Evolutionary conservation across 331 rosid species (phyloP).

Genomic region (Dryas integrifolia): DNA sequence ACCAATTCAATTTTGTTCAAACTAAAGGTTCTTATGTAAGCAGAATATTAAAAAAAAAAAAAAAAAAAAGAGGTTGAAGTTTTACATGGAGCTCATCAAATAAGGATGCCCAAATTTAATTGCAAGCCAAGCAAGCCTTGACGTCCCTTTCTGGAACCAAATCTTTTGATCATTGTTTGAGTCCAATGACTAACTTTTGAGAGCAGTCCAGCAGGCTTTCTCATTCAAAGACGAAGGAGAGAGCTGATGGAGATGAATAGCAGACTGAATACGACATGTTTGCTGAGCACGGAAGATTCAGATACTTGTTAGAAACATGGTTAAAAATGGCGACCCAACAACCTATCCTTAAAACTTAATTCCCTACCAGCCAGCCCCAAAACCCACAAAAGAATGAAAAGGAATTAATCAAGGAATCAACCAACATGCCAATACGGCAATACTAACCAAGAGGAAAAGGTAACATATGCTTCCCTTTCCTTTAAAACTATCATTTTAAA

Average conservation of each 20-base stretch:
- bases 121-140: background rate
- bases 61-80: no score
- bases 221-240: background rate
- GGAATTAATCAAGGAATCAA: no score
- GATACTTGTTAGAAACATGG: background rate
- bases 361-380: background rate
- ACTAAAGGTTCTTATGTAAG: no score
- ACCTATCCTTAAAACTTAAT: no score
- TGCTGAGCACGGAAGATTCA: background rate
- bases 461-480: background rate
- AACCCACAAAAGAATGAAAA: no score
- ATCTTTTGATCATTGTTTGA: background rate
- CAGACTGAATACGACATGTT: background rate
- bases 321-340: background rate
- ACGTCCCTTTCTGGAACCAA: background rate
- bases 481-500: background rate
- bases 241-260: background rate
- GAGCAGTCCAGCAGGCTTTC: background rate
- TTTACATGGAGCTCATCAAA: no score
- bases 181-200: background rate
- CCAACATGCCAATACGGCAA: no score
- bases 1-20: no score
- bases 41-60: no score
- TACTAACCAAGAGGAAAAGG: background rate
- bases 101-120: background rate